Base-by-base conservation (phyloP, 345 rosid species). In the Lepidium sativum region DNA sequence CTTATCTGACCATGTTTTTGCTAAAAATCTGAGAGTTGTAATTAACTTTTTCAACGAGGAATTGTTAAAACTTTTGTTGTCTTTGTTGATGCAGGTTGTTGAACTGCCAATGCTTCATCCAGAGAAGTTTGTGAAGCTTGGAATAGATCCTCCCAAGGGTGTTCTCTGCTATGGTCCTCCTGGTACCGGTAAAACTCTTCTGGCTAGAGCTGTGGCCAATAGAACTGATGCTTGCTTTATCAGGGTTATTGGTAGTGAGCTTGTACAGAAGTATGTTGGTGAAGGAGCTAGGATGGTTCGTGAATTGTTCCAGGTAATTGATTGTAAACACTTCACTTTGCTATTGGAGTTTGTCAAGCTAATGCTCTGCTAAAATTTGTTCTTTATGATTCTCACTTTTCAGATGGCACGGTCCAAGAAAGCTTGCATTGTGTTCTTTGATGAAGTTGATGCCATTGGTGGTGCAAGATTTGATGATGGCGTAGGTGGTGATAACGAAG, bases 201-300 rank as follows among this genome's bases (percentile, higher is more conserved):
- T 92, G 69, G 97, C 98, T 6, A 87, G 97, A 82, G 99, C 99
- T 70, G 99, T 94, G 44, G 99, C 99, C 44, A 94, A 94, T 48
- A 84, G 99, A 79, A 94, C 99, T 3, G 99, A 94, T 82, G 99
- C 97, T 52, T 90, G 99, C 74, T 94, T 94, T 73, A 94, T 94
- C 47, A 86, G 99, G 54, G 97, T 94, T 55, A 94, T 90, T 57
- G 99, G 99, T 25, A 94, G 99, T 75, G 97, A 94, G 81, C 95
- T 94, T 63, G 99, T 94, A 66, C 99, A 94, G 66, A 94, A 94
- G 77, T 94, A 94, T 68, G 96, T 94, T 14, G 99, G 97, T 40
- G 99, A 94, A 75, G 99, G 99, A 60, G 99, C 99, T 29, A 82
- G 97, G 39, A 94, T 94, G 97, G 99, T 94, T 68, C 88, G 99